Evolutionary conservation across 495 filamentous ascomycete genomes (phyloP).

Genomic region (Cercophora newfieldiana): DNA sequence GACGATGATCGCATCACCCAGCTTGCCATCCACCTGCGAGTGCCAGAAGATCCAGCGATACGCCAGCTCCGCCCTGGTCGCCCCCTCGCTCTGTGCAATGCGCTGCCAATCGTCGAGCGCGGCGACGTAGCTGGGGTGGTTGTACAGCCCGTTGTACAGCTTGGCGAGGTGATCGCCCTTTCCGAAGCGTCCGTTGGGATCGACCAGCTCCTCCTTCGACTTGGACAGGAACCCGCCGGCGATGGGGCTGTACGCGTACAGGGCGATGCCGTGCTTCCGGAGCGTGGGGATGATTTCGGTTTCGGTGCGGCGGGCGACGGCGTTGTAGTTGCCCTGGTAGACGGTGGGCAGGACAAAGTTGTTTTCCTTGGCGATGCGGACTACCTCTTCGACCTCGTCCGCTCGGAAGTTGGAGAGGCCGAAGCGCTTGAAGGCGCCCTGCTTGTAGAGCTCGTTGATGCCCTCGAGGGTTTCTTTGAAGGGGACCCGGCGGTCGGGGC

Average conservation of each 20-base stretch:
- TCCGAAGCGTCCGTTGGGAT: constrained; percentile 43
- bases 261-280: constrained; percentile 46
- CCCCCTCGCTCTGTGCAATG: constrained; percentile 46
- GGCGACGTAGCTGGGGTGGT: constrained; percentile 38
- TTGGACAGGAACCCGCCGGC: constrained; percentile 51
- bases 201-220: constrained; percentile 13
- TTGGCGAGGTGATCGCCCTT: constrained; percentile 22
- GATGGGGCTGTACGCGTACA: constrained; percentile 52
- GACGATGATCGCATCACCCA: constrained; percentile 55
- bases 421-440: constrained; percentile 48
- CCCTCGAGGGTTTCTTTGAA: constrained; percentile 49
- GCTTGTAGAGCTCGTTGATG: constrained; percentile 49
- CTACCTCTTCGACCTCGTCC: constrained; percentile 53
- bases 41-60: constrained; percentile 59
- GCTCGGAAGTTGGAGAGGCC: constrained; percentile 54
- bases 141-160: constrained; percentile 47
- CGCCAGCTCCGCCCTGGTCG: constrained; percentile 51
- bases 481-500: constrained; percentile 45
- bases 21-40: constrained; percentile 43
- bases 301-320: constrained; percentile 54
- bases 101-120: constrained; percentile 51
- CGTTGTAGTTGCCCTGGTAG: constrained; percentile 65
- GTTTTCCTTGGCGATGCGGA: constrained; percentile 47
- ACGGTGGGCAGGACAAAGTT: constrained; percentile 61
- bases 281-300: constrained; percentile 45